Conservation (phyloP, 805 yeast species). For the Ogataea kodamae region DNA sequence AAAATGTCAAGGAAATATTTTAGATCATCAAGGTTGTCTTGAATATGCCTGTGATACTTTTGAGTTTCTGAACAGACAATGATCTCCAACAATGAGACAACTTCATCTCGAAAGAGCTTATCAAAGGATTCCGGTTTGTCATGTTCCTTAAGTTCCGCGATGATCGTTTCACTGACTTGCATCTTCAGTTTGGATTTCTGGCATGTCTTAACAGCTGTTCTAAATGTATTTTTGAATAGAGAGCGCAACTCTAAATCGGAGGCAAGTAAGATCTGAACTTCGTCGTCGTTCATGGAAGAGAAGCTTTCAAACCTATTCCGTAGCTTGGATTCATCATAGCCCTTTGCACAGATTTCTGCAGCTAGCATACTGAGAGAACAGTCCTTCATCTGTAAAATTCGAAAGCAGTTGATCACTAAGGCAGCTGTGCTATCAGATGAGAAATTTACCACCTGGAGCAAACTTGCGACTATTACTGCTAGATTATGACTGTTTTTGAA, state of each 20-base stretch:
- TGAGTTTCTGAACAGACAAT: constrained; percentile 45
- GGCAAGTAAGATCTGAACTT: constrained; percentile 12
- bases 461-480: constrained; percentile 12
- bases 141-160: constrained; percentile 1
- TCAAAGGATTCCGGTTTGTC: constrained; percentile 1
- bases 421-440: no score
- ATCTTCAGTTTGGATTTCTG: constrained; percentile 1
- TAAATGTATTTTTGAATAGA: constrained; percentile 11
- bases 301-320: no score
- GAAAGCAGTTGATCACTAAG: constrained; percentile 25
- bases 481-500: constrained; percentile 15
- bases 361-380: no score
- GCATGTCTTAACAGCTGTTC: constrained; percentile 4
- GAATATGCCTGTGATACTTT: constrained; percentile 50
- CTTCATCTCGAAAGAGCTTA: constrained; percentile 24
- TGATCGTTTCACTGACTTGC: constrained; percentile 7
- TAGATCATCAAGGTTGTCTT: constrained; percentile 63
- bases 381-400: no score
- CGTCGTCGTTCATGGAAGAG: constrained; percentile 23
- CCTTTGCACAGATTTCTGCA: no score
- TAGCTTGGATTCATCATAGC: no score
- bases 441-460: constrained; percentile 15
- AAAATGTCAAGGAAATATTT: constrained; percentile 47
- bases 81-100: constrained; percentile 35
- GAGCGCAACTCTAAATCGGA: constrained; percentile 10